Conservation (phyloP, 495 filamentous ascomycete species). For the Melanomma pulvis-pyrius region DNA sequence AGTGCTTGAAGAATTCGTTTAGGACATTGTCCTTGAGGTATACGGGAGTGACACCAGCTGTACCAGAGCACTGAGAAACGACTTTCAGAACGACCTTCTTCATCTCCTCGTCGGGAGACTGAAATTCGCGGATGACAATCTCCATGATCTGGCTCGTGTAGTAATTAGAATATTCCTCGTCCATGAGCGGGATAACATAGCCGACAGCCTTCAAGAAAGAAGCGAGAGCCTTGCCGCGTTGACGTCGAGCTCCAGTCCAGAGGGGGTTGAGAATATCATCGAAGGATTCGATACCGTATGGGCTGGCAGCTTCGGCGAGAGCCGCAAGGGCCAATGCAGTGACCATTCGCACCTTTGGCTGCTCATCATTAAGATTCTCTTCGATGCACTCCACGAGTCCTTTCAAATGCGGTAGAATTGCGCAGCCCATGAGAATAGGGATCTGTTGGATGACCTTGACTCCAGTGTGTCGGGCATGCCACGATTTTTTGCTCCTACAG, state of each 20-base stretch:
- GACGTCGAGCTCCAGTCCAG: conserved; percentile 93
- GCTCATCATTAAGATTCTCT: conserved; percentile 94
- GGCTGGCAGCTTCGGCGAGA: conserved; percentile 92
- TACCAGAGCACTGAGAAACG: conserved; percentile 93
- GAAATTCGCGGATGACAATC: conserved; percentile 92
- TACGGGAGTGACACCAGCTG: conserved; percentile 88
- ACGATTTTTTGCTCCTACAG: conserved; percentile 96
- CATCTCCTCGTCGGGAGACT: conserved; percentile 98
- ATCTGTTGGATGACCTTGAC: conserved; percentile 99
- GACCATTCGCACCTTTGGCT: conserved; percentile 95
- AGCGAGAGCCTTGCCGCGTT: conserved; percentile 93
- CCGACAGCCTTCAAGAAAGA: conserved; percentile 97
- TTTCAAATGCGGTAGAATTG: conserved; percentile 93
- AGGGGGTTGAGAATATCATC: conserved; percentile 96
- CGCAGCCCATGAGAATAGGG: conserved; percentile 98
- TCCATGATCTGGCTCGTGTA: conserved; percentile 99
- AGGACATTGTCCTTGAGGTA: conserved; percentile 96
- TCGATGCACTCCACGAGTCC: conserved; percentile 95
- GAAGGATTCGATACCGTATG: conserved; percentile 99
- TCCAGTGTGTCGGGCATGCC: conserved; percentile 98
- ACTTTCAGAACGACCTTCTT: conserved; percentile 99
- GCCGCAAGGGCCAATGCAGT: conserved; percentile 95
- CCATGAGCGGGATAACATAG: conserved; percentile 98
- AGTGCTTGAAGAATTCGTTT: conserved; percentile 96
- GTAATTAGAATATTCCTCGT: conserved; percentile 99